phyloP scores from a whole-genome alignment of 2,329 filamentous ascomycete genomes.

The Penicillium sp. region DNA sequence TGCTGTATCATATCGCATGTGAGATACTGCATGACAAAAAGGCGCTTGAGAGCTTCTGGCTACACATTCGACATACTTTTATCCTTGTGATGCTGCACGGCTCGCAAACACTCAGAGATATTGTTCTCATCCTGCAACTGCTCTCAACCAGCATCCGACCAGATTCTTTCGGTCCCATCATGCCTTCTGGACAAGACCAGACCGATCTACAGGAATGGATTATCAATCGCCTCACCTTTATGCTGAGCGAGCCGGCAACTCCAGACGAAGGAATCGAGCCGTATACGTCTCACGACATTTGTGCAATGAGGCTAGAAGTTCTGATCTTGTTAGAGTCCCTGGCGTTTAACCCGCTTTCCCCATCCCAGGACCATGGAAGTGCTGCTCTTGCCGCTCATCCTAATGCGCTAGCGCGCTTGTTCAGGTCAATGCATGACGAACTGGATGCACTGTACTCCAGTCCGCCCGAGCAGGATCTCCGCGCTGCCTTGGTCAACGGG shows the following conservation, averaged over 20 bases:
- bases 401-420: slow-evolving; percentile 68
- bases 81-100: slow-evolving; percentile 59
- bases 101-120: slow-evolving; percentile 56
- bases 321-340: slow-evolving; percentile 44
- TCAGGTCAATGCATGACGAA: slow-evolving; percentile 71
- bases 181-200: slow-evolving; percentile 39
- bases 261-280: slow-evolving; percentile 44
- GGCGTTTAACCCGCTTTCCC: slow-evolving; percentile 52
- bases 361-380: slow-evolving; percentile 58
- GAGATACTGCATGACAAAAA: slow-evolving; percentile 46
- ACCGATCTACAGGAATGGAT: slow-evolving; percentile 46
- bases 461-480: slow-evolving; percentile 45
- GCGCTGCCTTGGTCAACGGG: slow-evolving; percentile 56
- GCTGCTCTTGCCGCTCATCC: slow-evolving; percentile 65
- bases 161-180: slow-evolving; percentile 56
- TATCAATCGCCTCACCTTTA: slow-evolving; percentile 56
- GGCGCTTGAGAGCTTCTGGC: slow-evolving; percentile 53
- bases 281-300: slow-evolving; percentile 40
- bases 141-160: slow-evolving; percentile 55
- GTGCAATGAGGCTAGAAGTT: slow-evolving; percentile 45
- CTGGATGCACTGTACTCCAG: slow-evolving; percentile 60
- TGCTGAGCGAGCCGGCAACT: slow-evolving; percentile 55
- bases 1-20: slow-evolving; percentile 54
- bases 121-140: slow-evolving; percentile 54
- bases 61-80: slow-evolving; percentile 55